phyloP scores from a whole-genome alignment of 2,329 filamentous ascomycete genomes.

The Trichoderma endophyticum region DNA sequence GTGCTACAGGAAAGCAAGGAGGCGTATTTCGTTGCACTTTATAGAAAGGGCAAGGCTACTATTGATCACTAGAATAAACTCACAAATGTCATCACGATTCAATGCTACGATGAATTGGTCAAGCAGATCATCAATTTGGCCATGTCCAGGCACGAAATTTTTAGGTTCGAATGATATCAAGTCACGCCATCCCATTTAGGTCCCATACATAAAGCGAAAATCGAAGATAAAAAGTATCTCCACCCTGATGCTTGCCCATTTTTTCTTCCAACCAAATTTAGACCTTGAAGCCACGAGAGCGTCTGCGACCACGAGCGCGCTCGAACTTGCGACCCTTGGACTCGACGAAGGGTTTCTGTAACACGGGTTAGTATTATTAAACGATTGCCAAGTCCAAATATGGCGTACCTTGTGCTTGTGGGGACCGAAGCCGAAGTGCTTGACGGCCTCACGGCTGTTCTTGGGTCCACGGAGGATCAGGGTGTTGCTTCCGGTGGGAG shows the following conservation, averaged over 20 bases:
- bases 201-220: slow-evolving; percentile 34
- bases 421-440: slow-evolving; percentile 98
- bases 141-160: slow-evolving; percentile 24
- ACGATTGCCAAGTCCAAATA: neutral
- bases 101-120: slow-evolving; percentile 4
- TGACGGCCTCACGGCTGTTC: slow-evolving; percentile 95
- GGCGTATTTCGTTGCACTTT: slow-evolving; percentile 77
- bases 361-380: slow-evolving; percentile 12
- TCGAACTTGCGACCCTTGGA: slow-evolving; percentile 99
- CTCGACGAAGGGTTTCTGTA: slow-evolving; percentile 88
- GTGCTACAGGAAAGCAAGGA: slow-evolving; percentile 58
- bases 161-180: slow-evolving; percentile 41
- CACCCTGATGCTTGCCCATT: slow-evolving; percentile 20
- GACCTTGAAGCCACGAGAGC: slow-evolving; percentile 99
- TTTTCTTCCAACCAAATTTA: slow-evolving; percentile 54
- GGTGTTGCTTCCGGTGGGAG: slow-evolving; percentile 95
- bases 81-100: slow-evolving; percentile 21
- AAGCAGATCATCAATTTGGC: slow-evolving; percentile 17
- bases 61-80: neutral
- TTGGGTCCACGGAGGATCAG: slow-evolving; percentile 96
- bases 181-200: slow-evolving; percentile 46
- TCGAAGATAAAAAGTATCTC: slow-evolving; percentile 30
- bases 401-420: slow-evolving; percentile 90
- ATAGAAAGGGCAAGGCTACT: slow-evolving; percentile 50
- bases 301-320: slow-evolving; percentile 96